Conservation (phyloP, 495 filamentous ascomycete genomes). For the Coniosporium apollinis region DNA sequence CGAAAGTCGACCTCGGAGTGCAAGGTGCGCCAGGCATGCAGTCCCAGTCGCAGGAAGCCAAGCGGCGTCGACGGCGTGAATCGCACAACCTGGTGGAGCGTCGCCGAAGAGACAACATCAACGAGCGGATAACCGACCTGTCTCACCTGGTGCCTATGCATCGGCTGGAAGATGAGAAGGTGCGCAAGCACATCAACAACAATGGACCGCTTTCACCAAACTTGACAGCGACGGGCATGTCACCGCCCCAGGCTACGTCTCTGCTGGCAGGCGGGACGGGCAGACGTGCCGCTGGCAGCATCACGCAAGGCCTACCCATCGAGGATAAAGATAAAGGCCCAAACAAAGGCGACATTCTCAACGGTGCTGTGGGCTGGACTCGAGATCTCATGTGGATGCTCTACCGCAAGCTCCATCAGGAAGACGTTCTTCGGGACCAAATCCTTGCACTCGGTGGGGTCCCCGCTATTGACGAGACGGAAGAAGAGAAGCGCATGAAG, state of each 20-base stretch:
- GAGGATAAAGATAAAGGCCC: slow-evolving; percentile 98
- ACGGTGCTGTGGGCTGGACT: slow-evolving; percentile 92
- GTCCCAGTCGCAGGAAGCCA: slow-evolving; percentile 70
- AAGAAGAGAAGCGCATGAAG: slow-evolving; percentile 91
- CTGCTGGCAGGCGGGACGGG: slow-evolving; percentile 71
- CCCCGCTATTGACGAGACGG: slow-evolving; percentile 68
- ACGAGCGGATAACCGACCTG: slow-evolving; percentile 92
- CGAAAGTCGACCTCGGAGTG: slow-evolving; percentile 40
- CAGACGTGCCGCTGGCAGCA: slow-evolving; percentile 72
- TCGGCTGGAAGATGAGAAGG: slow-evolving; percentile 89
- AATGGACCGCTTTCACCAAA: slow-evolving; percentile 75
- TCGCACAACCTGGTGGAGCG: slow-evolving; percentile 95
- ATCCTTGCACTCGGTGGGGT: slow-evolving; percentile 52
- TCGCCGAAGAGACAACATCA: slow-evolving; percentile 91
- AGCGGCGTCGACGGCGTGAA: slow-evolving; percentile 74
- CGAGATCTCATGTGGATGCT: slow-evolving; percentile 96
- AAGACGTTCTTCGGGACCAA: slow-evolving; percentile 62
- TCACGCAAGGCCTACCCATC: slow-evolving; percentile 74
- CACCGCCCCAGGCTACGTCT: slow-evolving; percentile 67
- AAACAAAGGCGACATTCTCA: slow-evolving; percentile 97
- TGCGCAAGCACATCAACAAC: slow-evolving; percentile 83
- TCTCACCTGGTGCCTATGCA: slow-evolving; percentile 85
- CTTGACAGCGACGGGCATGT: slow-evolving; percentile 43
- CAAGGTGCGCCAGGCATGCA: slow-evolving; percentile 31
- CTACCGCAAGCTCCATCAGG: slow-evolving; percentile 70